A percentile compares a stretch with the other conserved stretches of the same genome.
Conservation (phyloP, 2,329 filamentous ascomycete genomes). For the Orbilia blumenaviensis region DNA sequence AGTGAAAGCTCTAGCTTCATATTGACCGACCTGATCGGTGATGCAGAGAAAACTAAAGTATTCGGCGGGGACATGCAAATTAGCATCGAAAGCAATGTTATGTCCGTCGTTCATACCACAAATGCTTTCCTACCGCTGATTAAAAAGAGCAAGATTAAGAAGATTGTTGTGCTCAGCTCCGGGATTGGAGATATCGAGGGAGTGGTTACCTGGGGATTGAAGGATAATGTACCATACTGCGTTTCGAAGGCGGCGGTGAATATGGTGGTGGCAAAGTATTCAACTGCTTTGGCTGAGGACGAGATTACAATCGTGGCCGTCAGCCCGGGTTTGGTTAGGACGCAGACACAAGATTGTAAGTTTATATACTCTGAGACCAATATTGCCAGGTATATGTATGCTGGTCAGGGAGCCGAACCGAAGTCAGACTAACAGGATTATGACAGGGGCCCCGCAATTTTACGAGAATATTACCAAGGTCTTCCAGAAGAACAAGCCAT, state of each 20-base stretch:
- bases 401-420: too few relatives aligned
- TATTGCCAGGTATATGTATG: background rate
- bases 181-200: conserved; percentile 60
- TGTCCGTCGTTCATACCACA: conserved; percentile 59
- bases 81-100: conserved; percentile 55
- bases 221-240: conserved; percentile 59
- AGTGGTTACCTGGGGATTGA: conserved; percentile 56
- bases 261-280: conserved; percentile 62
- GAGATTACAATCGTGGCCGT: conserved; percentile 45
- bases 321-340: conserved; percentile 57
- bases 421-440: background rate
- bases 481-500: conserved; percentile 61
- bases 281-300: conserved; percentile 33
- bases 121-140: conserved; percentile 63
- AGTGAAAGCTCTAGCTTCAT: background rate
- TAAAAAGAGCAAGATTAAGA: conserved; percentile 61
- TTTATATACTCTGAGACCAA: background rate
- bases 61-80: conserved; percentile 2
- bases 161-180: conserved; percentile 62
- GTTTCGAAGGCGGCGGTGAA: conserved; percentile 63
- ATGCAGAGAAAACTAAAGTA: background rate
- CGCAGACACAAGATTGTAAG: conserved; percentile 34
- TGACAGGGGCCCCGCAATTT: conserved; percentile 20
- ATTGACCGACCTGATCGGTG: conserved; percentile 25
- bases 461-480: conserved; percentile 57